Percentiles rank a stretch among this genome's conserved stretches.
These are phyloP conservation scores for Quaeritorhiza haematococci DNA, from an alignment of 371 early-diverging fungal species.

Conservation along the genomic window DNA sequence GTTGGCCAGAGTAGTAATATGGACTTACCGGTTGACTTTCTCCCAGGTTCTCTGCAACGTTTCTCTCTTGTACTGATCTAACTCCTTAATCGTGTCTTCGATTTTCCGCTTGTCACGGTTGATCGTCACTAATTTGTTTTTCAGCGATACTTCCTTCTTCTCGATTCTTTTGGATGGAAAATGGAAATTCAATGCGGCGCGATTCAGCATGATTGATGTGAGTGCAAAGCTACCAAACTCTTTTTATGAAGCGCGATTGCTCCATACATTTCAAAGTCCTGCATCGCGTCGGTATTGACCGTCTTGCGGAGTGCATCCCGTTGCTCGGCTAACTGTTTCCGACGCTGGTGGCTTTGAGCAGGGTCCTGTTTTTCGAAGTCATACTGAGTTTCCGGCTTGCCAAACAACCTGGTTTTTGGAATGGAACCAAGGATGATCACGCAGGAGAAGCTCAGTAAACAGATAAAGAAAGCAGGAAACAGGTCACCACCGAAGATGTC, in stretches of 20 bases:
- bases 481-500: background rate
- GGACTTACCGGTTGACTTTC: conserved; percentile 75
- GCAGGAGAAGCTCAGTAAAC: background rate
- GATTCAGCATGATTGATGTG: no score
- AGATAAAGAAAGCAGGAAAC: background rate
- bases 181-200: background rate
- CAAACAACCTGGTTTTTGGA: conserved; percentile 57
- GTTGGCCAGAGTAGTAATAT: background rate
- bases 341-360: conserved; percentile 59
- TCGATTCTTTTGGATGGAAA: conserved; percentile 56
- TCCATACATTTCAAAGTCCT: no score
- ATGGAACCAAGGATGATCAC: background rate
- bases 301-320: conserved; percentile 76
- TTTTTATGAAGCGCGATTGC: no score
- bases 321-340: conserved; percentile 66
- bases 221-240: no score
- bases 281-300: conserved; percentile 91
- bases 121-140: conserved; percentile 84
- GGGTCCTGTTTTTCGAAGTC: conserved; percentile 74
- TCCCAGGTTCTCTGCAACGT: conserved; percentile 84
- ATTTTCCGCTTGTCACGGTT: conserved; percentile 91
- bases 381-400: conserved; percentile 68
- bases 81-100: conserved; percentile 79
- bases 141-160: conserved; percentile 78
- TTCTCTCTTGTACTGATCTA: conserved; percentile 88